These are phyloP conservation scores for Stephania japonica DNA, from an alignment of 164 flowering plant species.

Conservation along the genomic window DNA sequence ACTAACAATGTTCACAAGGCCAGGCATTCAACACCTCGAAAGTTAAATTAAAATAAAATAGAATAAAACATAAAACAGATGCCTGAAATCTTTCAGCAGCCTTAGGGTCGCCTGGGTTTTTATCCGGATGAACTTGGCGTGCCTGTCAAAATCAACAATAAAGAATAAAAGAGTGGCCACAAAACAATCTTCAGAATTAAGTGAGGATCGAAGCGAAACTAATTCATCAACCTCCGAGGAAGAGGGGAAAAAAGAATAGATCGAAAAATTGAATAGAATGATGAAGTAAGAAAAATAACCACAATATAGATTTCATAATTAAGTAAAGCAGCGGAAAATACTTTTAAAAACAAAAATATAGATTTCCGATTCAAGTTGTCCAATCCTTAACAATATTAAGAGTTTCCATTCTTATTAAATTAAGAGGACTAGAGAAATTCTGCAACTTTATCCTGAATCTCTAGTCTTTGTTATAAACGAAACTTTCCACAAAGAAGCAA, in stretches of 20 bases:
- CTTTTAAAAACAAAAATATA: background rate
- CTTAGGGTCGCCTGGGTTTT: slow-evolving; percentile 77
- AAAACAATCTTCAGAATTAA: background rate
- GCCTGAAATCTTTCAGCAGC: slow-evolving; percentile 93
- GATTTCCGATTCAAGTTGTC: background rate
- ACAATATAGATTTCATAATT: background rate
- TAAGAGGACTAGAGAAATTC: background rate
- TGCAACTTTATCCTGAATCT: background rate
- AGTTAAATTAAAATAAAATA: background rate
- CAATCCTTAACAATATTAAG: too few relatives aligned
- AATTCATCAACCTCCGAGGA: background rate
- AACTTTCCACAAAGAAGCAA: background rate
- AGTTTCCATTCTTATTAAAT: background rate
- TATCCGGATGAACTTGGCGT: slow-evolving; percentile 90
- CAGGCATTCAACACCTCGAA: background rate
- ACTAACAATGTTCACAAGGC: background rate
- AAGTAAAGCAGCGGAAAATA: background rate
- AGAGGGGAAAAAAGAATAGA: background rate
- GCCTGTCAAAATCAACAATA: slow-evolving; percentile 46
- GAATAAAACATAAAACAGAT: background rate
- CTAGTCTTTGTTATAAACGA: background rate
- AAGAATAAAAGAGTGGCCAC: background rate
- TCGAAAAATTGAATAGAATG: background rate
- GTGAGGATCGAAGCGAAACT: background rate
- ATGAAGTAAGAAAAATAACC: background rate